Conservation (phyloP, 768 basidiomycete genomes). For the Psilocybe tampanensis region DNA sequence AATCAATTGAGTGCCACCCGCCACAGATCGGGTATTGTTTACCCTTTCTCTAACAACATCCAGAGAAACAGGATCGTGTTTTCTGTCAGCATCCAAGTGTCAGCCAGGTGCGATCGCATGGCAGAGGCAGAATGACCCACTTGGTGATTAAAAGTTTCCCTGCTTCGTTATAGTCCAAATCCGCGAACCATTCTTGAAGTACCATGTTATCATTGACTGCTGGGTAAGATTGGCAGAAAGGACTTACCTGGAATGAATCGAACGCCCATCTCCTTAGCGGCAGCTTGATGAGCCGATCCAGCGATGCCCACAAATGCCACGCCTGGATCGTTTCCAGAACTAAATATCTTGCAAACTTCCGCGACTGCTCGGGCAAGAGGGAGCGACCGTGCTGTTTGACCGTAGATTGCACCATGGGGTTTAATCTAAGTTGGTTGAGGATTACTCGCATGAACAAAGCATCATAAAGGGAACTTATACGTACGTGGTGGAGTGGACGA, state of each 20-base stretch:
- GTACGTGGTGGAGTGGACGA: constrained; percentile 57
- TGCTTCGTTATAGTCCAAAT: constrained; percentile 58
- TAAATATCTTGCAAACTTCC: constrained; percentile 54
- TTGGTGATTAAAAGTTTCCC: constrained; percentile 65
- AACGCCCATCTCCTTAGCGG: constrained; percentile 55
- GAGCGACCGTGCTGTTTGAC: constrained; percentile 57
- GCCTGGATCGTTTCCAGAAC: constrained; percentile 26
- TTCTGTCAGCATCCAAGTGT: constrained; percentile 32
- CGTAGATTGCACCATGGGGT: constrained; percentile 65
- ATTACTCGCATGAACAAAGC: background rate
- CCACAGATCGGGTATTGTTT: constrained; percentile 1
- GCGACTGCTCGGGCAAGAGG: constrained; percentile 58
- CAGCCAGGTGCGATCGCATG: background rate
- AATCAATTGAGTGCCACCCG: background rate
- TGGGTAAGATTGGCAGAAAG: background rate
- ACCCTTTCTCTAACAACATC: constrained; percentile 48
- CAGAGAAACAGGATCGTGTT: constrained; percentile 48
- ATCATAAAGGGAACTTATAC: constrained; percentile 12
- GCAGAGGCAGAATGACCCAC: constrained; percentile 29
- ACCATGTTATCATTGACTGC: background rate
- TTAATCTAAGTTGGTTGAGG: constrained; percentile 43
- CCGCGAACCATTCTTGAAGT: constrained; percentile 62
- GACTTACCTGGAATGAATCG: constrained; percentile 61
- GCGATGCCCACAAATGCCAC: constrained; percentile 67
- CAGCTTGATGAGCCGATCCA: constrained; percentile 61